Base-by-base conservation (phyloP, 1,284 basidiomycete genomes). In the Sanghuangporus baumii region DNA sequence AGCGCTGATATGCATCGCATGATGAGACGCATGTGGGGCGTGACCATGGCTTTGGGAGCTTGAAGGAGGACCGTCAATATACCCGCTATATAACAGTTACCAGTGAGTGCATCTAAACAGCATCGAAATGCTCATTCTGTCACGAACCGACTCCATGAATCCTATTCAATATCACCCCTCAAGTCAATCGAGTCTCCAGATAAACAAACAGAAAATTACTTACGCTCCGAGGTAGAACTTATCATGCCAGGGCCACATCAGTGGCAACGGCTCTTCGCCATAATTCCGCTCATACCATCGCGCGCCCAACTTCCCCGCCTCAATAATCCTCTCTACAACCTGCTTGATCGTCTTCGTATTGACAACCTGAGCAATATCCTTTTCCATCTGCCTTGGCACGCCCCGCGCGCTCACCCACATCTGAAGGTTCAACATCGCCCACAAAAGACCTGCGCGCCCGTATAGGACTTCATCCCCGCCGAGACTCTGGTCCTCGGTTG, bases 381-480 rank as follows among this genome's bases (percentile, higher is more conserved):
- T 36, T 7, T 37, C 20, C 26, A 37, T 46, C 18, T 7, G 26
- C 16, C 34, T 8, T 5, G 55, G 14, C 23, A 23, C 48, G 16
- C 31, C 23, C 26, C 2, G 26, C 9, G 36, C 46, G 23, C 34
- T 23, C 1, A 60, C 41, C 58, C 57, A 63, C 34, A 11, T 20
- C 6, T 26, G 52, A 18, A 64, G 20, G 40, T 64, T 64, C 4
- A 64, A 20, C 50, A 64, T 60, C 8, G 16, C 55, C 63, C 63
- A 64, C 47, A 64, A 59, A 26, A 64, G 36, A 18, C 63, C 63
- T 31, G 63, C 59, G 8, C 59, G 51, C 18, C 63, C 63, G 31
- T 64, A 64, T 16, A 64, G 63, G 14, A 64, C 59, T 54, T 64
- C 63, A 36, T 64, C 63, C 4, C 63, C 63, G 16, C 62, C 59